Evolutionary conservation across 2,329 filamentous ascomycete species (phyloP), one percentile per base, ranked within the genome.

Genomic region (Pezicula carpinea): DNA sequence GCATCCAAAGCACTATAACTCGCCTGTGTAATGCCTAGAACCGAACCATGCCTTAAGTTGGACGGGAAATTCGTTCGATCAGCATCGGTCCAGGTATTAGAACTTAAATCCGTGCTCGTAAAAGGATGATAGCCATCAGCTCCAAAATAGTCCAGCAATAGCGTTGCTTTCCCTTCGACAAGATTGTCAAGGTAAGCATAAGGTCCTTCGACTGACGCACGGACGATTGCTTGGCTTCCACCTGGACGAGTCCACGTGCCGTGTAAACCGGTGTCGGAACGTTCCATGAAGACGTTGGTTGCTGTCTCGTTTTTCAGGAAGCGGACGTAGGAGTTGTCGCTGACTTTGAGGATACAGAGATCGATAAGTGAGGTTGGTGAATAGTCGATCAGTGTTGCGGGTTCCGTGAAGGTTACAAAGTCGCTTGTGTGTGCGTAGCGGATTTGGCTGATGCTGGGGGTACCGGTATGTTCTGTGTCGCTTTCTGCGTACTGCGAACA

Each of bases 221-320:
- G 59, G 42, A 77, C 75, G 7, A 66, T 66, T 0, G 71, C 70
- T 3, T 47, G 53, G 7, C 58, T 54, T 3, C 73, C 74, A 2
- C 71, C 74, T 0, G 72, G 70, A 0, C 74, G 64, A 1, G 69
- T 73, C 74, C 75, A 79, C 1, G 64, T 70, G 1, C 76, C 75
- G 46, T 77, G 75, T 0, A 80, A 59, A 0, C 76, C 77, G 0
- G 55, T 67, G 0, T 69, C 68, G 3, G 69, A 71, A 41, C 70
- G 67, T 53, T 79, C 75, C 26, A 70, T 66, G 49, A 75, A 80
- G 18, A 80, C 74, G 0, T 68, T 71, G 51, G 75, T 75, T 2
- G 64, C 68, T 1, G 69, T 67, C 57, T 80, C 75, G 59, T 79
- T 74, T 53, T 79, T 79, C 62, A 79, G 65, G 61, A 79, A 80